phyloP scores from a whole-genome alignment of 768 basidiomycete genomes.

The Heimioporus sp. region DNA sequence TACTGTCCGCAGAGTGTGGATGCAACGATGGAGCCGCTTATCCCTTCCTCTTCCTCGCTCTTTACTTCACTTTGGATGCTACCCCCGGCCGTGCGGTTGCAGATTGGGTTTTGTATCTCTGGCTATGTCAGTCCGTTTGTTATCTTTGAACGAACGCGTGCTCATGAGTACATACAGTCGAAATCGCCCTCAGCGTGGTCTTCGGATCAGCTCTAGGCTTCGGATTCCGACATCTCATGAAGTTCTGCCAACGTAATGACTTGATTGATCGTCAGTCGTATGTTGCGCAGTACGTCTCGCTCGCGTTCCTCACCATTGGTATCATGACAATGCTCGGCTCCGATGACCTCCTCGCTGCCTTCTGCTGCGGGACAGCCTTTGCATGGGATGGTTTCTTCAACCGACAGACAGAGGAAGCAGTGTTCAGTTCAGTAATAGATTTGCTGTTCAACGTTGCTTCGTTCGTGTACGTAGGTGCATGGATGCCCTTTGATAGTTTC shows the following conservation, averaged over 20 bases:
- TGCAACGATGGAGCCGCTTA: slow-evolving; percentile 98
- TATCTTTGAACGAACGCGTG: neutral
- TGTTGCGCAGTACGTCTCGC: slow-evolving; percentile 86
- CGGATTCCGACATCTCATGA: slow-evolving; percentile 86
- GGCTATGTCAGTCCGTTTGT: slow-evolving; percentile 65
- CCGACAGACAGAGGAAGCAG: slow-evolving; percentile 89
- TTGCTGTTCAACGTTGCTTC: slow-evolving; percentile 93
- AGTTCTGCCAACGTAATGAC: slow-evolving; percentile 82
- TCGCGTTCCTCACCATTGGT: slow-evolving; percentile 84
- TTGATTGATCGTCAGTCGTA: slow-evolving; percentile 94
- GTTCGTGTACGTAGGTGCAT: slow-evolving; percentile 95
- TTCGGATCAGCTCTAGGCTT: slow-evolving; percentile 78
- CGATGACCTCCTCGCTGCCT: slow-evolving; percentile 93
- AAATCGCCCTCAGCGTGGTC: slow-evolving; percentile 71
- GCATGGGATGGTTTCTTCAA: slow-evolving; percentile 97
- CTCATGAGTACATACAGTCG: slow-evolving; percentile 46
- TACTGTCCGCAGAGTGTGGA: slow-evolving; percentile 76
- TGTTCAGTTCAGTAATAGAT: slow-evolving; percentile 96
- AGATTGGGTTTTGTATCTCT: slow-evolving; percentile 86
- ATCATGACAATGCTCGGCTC: slow-evolving; percentile 82
- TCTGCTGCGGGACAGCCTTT: slow-evolving; percentile 93
- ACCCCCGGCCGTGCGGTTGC: slow-evolving; percentile 62
- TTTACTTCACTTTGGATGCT: slow-evolving; percentile 79
- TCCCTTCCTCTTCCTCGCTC: slow-evolving; percentile 86
- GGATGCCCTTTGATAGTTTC: slow-evolving; percentile 92